These are phyloP conservation scores for Emmonsiellopsis sp. DNA, from an alignment of 2,329 filamentous ascomycete genomes.

Conservation along the genomic window DNA sequence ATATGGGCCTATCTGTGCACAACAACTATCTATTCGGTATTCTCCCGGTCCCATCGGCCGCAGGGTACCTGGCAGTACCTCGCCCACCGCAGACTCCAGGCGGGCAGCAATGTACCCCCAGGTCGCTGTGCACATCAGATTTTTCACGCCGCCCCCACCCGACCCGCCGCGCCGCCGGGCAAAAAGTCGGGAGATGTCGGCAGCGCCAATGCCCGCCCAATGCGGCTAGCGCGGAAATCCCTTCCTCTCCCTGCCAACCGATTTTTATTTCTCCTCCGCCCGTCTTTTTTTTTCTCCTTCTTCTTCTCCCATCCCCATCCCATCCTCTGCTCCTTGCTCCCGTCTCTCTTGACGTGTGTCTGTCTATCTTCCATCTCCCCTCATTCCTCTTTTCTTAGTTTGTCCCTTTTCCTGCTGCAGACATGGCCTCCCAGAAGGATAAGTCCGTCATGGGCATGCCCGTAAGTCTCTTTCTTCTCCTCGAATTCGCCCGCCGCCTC, in stretches of 20 bases:
- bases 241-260: slow-evolving; percentile 7
- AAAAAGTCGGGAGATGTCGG: slow-evolving; percentile 12
- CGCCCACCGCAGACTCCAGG: background rate
- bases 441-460: slow-evolving; percentile 48
- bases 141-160: background rate
- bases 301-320: slow-evolving; percentile 21
- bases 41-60: background rate
- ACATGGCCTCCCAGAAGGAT: slow-evolving; percentile 40
- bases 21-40: no score
- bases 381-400: slow-evolving; percentile 25
- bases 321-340: slow-evolving; percentile 23
- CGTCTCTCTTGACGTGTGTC: background rate
- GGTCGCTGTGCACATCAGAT: background rate
- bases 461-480: slow-evolving; percentile 25
- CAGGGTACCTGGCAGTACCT: background rate
- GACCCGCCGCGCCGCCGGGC: background rate
- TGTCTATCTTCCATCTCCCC: slow-evolving; percentile 26
- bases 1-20: no score
- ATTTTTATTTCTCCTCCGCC: background rate
- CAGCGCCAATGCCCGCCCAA: slow-evolving; percentile 7
- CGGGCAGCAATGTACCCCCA: background rate
- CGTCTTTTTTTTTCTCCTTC: slow-evolving; percentile 23
- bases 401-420: slow-evolving; percentile 29
- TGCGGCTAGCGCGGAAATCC: slow-evolving; percentile 8
- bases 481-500: background rate